These are phyloP conservation scores for Magnaporthiopsis poae DNA, from an alignment of 2,329 filamentous ascomycete genomes.

Conservation along the genomic window DNA sequence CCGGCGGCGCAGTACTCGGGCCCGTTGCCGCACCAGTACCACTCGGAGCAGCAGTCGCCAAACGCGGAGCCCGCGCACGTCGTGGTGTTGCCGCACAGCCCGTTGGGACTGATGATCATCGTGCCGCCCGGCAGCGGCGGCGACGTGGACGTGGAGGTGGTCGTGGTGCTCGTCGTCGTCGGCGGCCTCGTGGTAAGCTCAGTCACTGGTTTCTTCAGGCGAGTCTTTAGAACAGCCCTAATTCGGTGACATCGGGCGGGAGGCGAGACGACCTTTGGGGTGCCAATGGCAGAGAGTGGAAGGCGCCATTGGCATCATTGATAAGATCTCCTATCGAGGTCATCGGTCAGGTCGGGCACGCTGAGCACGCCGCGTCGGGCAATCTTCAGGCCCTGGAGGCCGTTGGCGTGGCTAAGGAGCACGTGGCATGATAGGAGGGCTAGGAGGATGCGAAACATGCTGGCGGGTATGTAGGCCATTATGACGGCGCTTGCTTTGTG, in stretches of 20 bases:
- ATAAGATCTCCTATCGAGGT: no score
- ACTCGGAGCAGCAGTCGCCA: conserved; percentile 14
- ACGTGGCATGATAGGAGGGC: neutral
- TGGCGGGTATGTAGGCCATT: neutral
- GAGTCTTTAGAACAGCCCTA: no score
- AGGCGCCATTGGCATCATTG: no score
- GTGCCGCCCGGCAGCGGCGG: conserved; percentile 12
- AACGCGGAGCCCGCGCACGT: conserved; percentile 12
- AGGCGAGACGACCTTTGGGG: no score
- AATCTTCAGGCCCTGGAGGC: neutral
- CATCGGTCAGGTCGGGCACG: neutral
- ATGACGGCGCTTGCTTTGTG: neutral
- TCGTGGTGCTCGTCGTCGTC: conserved; percentile 9
- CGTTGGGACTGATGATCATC: conserved; percentile 9
- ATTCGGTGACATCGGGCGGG: no score
- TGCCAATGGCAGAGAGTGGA: no score
- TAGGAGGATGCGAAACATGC: neutral
- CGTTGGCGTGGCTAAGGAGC: neutral
- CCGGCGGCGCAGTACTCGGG: conserved; percentile 12
- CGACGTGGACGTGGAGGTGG: conserved; percentile 7
- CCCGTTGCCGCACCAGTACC: conserved; percentile 13
- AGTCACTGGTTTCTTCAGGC: no score
- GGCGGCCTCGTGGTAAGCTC: conserved; percentile 8
- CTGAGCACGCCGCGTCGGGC: neutral
- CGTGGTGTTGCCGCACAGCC: conserved; percentile 13